Evolutionary conservation across 495 filamentous ascomycete genomes (phyloP), one percentile per base, ranked within the genome.

Genomic region (Aspergillus coremiiformis): DNA sequence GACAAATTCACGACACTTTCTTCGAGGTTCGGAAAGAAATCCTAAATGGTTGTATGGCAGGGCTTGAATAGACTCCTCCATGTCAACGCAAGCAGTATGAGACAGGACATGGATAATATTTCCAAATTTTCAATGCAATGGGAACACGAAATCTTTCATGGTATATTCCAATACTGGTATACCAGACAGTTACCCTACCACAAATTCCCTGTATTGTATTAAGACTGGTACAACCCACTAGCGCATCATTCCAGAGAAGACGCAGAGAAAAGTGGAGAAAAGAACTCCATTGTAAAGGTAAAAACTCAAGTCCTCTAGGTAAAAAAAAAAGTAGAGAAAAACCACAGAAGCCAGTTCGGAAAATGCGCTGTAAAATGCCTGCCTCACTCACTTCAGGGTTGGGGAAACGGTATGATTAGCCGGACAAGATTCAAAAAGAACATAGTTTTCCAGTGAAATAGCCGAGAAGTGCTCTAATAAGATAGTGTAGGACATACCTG

Each of bases 21-120:
- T 10, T 85, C 84, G 23, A 78, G 85, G 51, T 89, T 90, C 61
- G 84, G 85, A 45, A 84, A 85, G 62, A 81, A 79, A 50, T 79
- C 68, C 67, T 62, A 54, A 12, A 41, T 21, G 8, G 15, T 4
- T 3, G 11, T 15, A 35, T 35, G 5, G n/a, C 29, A 9, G 5
- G 11, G 29, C 32, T 35, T 35, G 12, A 12, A 5, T 35, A n/a
- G 32, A 14, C 12, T 35, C 14, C 5, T 35, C 12, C 24, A 4
- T 35, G 32, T 5, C 4, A 35, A 10, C 5, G 32, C 32, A 35
- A 2, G 32, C 14, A 8, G 8, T 27, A 27, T 27, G 8, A 8
- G 24, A 27, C 8, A 35, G 12, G 32, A n/a, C 32, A 35, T 35
- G 32, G 14, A 10, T 14, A 35, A 14, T 14, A 1, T 14, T 35